Evolutionary conservation across 305 asterid species (phyloP), one percentile per base, ranked within the genome.

Genomic region (Solanum hybrid): DNA sequence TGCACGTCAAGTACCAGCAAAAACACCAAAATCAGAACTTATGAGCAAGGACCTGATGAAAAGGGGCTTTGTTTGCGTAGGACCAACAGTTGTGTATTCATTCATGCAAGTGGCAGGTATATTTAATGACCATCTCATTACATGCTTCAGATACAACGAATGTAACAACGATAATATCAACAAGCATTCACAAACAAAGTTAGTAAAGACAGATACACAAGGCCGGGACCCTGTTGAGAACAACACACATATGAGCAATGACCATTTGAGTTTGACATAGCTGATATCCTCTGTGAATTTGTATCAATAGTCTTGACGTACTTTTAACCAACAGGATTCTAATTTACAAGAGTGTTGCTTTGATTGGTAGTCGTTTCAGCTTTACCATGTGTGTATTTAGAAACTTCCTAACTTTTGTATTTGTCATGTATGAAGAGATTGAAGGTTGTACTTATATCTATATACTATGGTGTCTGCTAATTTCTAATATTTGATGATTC

Each of bases 61-160:
- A 86, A 95, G 98, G 90, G 99, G 98, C 10, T 95, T 95, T 91
- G 91, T 93, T 29, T 94, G 94, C 7, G 96, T 95, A 1, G 98
- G 99, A 37, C 98, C 98, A 2, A 95, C 94, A 10, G 96, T 96
- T 17, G 94, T 95, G 88, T 95, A 96, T 91, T 95, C 96, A 13
- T 95, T 96, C 71, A 95, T 96, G 98, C 98, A 96, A 90, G 98
- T 90, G 32, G 91, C 97, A 4, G 98, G 98, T 37, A 73, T 96
- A 90, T 97, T 93, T 86, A 96, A 94, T 89, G 95, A 94, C 90
- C 99, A 95, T 88, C 96, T 95, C 29, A 82, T 90, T 22, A 91
- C 95, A 17, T 95, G 98, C 94, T 95, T 94, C 91, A 93, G 97
- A 92, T 91, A 92, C 96, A 92, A 84, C 8, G 92, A 91, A 91